Percentiles rank a stretch among this genome's conserved stretches.
Conservation (phyloP, 306 rosid genomes). For the Sicyos baderoa region DNA sequence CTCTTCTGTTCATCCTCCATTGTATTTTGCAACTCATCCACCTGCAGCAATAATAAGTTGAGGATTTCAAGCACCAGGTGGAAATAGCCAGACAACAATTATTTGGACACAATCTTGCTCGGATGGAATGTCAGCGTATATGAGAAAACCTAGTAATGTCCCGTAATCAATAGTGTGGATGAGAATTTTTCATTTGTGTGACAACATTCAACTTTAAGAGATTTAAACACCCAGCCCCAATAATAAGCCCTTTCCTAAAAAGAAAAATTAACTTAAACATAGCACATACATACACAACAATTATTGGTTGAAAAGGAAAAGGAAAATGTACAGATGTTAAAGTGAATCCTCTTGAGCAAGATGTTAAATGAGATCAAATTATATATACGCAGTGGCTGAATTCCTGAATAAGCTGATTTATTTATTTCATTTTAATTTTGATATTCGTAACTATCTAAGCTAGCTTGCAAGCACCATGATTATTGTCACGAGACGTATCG, state of each 20-base stretch:
- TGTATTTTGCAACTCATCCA: slow-evolving; percentile 83
- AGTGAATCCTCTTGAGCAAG: neutral
- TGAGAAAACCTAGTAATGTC: neutral
- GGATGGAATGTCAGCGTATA: neutral
- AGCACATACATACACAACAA: neutral
- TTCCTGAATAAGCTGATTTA: neutral
- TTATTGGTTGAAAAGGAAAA: neutral
- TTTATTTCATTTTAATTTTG: no score
- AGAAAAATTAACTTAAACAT: neutral
- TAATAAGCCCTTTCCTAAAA: neutral
- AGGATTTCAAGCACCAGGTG: neutral
- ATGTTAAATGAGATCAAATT: neutral
- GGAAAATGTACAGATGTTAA: neutral
- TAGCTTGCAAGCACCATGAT: no score
- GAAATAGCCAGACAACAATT: neutral
- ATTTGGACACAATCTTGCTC: neutral
- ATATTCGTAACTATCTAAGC: no score
- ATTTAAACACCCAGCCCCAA: neutral
- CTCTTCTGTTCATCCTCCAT: slow-evolving; percentile 86
- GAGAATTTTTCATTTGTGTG: neutral
- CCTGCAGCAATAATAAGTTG: slow-evolving; percentile 36
- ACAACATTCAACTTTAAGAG: slow-evolving; percentile 1
- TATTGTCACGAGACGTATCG: no score
- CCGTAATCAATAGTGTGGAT: no score
- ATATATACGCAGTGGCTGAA: neutral